Base-by-base conservation (phyloP, 352 stramenopile genomes). In the Globisporangium spiculum region DNA sequence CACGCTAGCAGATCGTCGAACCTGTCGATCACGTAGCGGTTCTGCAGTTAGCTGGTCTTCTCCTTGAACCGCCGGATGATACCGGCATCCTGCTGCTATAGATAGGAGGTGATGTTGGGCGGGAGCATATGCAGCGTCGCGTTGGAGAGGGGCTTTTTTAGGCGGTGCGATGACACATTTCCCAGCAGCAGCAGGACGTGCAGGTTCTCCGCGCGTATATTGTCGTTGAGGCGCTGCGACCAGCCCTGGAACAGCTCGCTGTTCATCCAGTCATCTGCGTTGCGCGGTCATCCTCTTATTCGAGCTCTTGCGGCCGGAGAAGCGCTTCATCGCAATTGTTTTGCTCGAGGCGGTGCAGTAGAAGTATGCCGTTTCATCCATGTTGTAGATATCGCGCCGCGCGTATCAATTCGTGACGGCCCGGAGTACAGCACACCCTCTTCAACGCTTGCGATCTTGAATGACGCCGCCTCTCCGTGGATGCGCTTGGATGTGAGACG, bases 321-420 rank as follows among this genome's bases (percentile, higher is more conserved):
- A 16, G 14, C 38, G 44, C 10, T 54, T 60, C n/a, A 20, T 52
- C 7, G 53, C 65, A 20, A 54, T 52, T 1, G 61, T 30, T 1
- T 30, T 30, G 27, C 27, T 30, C 27, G 27, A 3, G 27, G 27
- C 27, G 27, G 1, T 3, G 2, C 61, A 67, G 48, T 72, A 75
- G 50, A 67, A 70, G 38, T 65, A 68, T 1, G 60, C 60, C 5
- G 53, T 71, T 53, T 71, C 65, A 22, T 75, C 58, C 41, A 75
- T 70, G 8, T 75, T 75, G 69, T 58, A 72, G 18, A 69, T 65
- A 54, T 69, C 41, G 18, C 27, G 14, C 24, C 60, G 44, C 1
- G 59, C 53, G 36, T 75, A 69, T 9, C 30, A 26, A 26, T 58
- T 32, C 3, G 65, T 71, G 26, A 59, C 36, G 8, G 16, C 24